phyloP scores from a whole-genome alignment of 805 yeast species.

The Candida vaughaniae region DNA sequence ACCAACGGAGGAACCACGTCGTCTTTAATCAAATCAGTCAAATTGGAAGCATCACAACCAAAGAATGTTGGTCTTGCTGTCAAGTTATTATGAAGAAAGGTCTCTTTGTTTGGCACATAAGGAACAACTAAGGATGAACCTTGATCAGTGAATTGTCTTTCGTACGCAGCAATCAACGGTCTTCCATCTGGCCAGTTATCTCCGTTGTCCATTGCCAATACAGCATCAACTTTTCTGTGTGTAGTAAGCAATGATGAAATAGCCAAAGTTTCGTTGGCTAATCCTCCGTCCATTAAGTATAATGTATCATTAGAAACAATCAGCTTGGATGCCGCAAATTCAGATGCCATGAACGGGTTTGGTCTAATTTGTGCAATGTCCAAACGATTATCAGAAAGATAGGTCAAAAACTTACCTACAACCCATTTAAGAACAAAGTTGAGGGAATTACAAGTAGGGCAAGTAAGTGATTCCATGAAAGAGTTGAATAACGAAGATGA shows the following conservation, averaged over 20 bases:
- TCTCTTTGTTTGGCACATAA: slow-evolving; percentile 33
- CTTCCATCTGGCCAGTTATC: slow-evolving; percentile 36
- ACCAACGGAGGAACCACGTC: slow-evolving; percentile 39
- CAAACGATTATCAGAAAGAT: slow-evolving; percentile 21
- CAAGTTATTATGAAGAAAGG: slow-evolving; percentile 32
- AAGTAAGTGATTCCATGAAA: slow-evolving; percentile 32
- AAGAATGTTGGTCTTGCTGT: slow-evolving; percentile 42
- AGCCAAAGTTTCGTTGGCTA: slow-evolving; percentile 37
- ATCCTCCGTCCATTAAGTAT: slow-evolving; percentile 40
- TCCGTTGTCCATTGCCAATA: slow-evolving; percentile 36
- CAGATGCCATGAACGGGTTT: slow-evolving; percentile 35
- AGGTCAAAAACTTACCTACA: slow-evolving; percentile 22
- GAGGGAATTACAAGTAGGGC: slow-evolving; percentile 29
- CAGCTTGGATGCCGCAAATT: slow-evolving; percentile 22
- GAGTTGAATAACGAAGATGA: slow-evolving; percentile 40
- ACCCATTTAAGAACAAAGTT: slow-evolving; percentile 24
- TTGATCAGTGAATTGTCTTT: slow-evolving; percentile 32
- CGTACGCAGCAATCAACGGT: slow-evolving; percentile 30
- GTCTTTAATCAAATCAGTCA: slow-evolving; percentile 35
- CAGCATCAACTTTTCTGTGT: slow-evolving; percentile 35
- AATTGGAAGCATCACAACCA: slow-evolving; percentile 39
- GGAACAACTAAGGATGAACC: slow-evolving; percentile 35
- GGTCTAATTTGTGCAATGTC: slow-evolving; percentile 37
- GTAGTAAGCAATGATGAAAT: slow-evolving; percentile 31
- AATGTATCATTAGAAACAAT: slow-evolving; percentile 25